Evolutionary conservation across 345 rosid species (phyloP).

Genomic region (Heritiera littoralis): DNA sequence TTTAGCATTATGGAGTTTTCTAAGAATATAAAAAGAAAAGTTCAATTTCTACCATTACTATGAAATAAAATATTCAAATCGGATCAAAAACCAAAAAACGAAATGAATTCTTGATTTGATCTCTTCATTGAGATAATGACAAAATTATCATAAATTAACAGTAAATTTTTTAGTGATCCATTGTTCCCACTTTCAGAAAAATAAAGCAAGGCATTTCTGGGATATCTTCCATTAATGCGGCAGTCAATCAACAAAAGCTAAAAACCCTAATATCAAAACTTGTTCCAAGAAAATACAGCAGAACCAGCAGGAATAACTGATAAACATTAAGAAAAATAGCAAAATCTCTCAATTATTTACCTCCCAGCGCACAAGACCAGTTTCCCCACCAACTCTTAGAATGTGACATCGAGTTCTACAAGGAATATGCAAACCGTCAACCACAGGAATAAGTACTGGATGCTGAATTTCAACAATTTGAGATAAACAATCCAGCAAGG

Average conservation of each 20-base stretch:
- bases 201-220: background rate
- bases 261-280: background rate
- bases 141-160: background rate
- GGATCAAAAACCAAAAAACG: background rate
- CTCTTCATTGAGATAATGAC: background rate
- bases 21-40: background rate
- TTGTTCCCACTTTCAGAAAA: background rate
- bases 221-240: background rate
- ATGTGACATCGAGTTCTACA: constrained; percentile 70
- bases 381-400: constrained; percentile 54
- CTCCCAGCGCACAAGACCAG: constrained; percentile 95
- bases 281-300: constrained; percentile 14
- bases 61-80: background rate
- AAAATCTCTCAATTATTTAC: constrained; percentile 37
- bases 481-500: constrained; percentile 49
- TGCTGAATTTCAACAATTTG: constrained; percentile 66
- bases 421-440: constrained; percentile 80
- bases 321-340: constrained; percentile 7
- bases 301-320: constrained; percentile 6
- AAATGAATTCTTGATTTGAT: background rate
- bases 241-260: background rate
- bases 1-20: background rate
- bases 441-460: constrained; percentile 71
- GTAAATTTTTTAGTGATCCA: background rate
- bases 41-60: background rate